These are phyloP conservation scores for Clavispora asparagi DNA, from an alignment of 805 yeast genomes.

Conservation along the genomic window DNA sequence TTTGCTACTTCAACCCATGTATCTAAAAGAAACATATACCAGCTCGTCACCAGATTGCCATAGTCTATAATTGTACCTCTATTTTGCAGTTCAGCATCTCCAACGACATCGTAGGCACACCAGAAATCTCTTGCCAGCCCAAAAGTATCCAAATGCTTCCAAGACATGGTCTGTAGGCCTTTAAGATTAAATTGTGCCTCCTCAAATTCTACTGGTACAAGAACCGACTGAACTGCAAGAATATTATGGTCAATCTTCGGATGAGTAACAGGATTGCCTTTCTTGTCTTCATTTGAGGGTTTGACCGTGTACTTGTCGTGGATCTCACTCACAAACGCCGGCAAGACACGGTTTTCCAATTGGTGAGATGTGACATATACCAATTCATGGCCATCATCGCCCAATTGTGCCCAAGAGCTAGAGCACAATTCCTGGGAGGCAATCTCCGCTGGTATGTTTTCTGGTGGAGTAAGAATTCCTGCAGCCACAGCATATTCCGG, in stretches of 20 bases:
- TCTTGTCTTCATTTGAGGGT: slow-evolving; percentile 1
- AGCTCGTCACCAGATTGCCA: slow-evolving; percentile 6
- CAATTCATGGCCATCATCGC: slow-evolving; percentile 21
- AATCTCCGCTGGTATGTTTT: slow-evolving; percentile 17
- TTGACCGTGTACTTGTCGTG: slow-evolving; percentile 11
- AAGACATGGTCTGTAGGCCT: slow-evolving; percentile 24
- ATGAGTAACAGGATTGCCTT: slow-evolving; percentile 7
- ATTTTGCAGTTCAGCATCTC: slow-evolving; percentile 15
- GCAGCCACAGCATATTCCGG: slow-evolving; percentile 20
- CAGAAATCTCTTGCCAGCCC: slow-evolving; percentile 19
- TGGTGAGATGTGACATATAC: slow-evolving; percentile 32
- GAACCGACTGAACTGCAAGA: slow-evolving; percentile 16
- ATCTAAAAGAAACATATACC: slow-evolving; percentile 17
- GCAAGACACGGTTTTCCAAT: slow-evolving; percentile 24
- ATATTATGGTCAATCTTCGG: slow-evolving; percentile 15
- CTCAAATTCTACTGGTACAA: slow-evolving; percentile 21
- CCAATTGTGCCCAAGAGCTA: slow-evolving; percentile 33
- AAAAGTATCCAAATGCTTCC: slow-evolving; percentile 17
- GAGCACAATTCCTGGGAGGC: slow-evolving; percentile 30
- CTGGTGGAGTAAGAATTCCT: slow-evolving; percentile 27
- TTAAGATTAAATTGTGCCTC: slow-evolving; percentile 12
- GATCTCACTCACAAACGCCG: slow-evolving; percentile 14
- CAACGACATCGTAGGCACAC: slow-evolving; percentile 32
- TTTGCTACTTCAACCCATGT: slow-evolving; percentile 17
- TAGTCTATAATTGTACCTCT: slow-evolving; percentile 18